A percentile compares a stretch with the other conserved stretches of the same genome.
phyloP scores from a whole-genome alignment of 352 stramenopile genomes.

The Globisporangium cederbergense region DNA sequence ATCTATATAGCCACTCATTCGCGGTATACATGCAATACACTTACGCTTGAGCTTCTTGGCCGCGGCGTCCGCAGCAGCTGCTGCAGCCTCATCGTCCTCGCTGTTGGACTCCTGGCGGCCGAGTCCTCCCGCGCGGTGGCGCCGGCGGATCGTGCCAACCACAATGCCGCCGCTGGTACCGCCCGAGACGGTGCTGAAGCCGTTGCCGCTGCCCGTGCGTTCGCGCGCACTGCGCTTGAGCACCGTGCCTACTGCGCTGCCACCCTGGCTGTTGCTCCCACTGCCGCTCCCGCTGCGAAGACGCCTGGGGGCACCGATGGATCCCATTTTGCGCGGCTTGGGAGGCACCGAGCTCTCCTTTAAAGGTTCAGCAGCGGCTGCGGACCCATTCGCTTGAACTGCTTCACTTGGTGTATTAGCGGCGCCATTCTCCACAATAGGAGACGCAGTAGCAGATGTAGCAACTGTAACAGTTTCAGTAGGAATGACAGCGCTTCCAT shows the following conservation, averaged over 20 bases:
- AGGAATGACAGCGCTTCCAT: not conserved
- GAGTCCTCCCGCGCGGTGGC: conserved; percentile 5
- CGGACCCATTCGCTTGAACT: not conserved
- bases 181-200: not conserved
- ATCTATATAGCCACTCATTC: too few relatives aligned
- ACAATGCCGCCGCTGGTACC: conserved; percentile 12
- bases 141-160: conserved; percentile 10
- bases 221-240: conserved; percentile 21
- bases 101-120: conserved; percentile 28
- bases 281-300: conserved; percentile 55
- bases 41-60: conserved; percentile 16
- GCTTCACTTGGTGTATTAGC: not conserved
- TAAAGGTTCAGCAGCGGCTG: not conserved
- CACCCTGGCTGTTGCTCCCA: conserved; percentile 27
- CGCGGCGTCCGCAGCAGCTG: not conserved
- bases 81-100: conserved; percentile 22
- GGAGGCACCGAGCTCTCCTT: conserved; percentile 25
- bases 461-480: too few relatives aligned
- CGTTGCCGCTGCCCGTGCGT: conserved; percentile 28
- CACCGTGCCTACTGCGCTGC: conserved; percentile 16
- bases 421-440: not conserved
- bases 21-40: not conserved
- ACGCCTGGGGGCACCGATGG: conserved; percentile 26
- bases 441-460: not conserved
- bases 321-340: conserved; percentile 28